Conservation (phyloP, 495 filamentous ascomycete genomes). For the Talaromyces adpressus region DNA sequence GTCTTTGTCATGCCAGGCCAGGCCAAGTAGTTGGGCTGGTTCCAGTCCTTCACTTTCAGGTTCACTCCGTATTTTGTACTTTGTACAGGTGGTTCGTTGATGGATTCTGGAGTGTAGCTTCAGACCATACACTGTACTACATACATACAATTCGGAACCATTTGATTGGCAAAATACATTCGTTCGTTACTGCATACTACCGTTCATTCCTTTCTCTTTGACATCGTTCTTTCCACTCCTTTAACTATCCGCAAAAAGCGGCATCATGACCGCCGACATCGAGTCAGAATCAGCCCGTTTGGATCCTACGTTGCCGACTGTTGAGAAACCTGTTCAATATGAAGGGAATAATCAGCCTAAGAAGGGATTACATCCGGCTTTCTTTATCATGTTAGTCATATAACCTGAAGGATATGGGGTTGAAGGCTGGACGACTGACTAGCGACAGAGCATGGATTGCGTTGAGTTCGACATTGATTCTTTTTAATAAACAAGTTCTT, state of each 20-base stretch:
- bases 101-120: neutral
- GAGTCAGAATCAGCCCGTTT: conserved; percentile 26
- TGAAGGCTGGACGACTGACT: neutral
- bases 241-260: neutral
- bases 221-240: neutral
- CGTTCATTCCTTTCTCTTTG: neutral
- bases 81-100: neutral
- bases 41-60: neutral
- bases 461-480: conserved; percentile 84
- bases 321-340: conserved; percentile 69
- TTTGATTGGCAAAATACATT: neutral
- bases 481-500: conserved; percentile 99
- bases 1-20: neutral
- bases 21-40: too few relatives aligned
- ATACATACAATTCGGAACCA: neutral
- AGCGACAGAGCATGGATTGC: conserved; percentile 73
- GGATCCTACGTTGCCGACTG: conserved; percentile 65
- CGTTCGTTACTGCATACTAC: neutral
- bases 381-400: conserved; percentile 77
- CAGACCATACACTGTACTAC: neutral
- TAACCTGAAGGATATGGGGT: neutral
- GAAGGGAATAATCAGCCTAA: conserved; percentile 44
- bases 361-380: conserved; percentile 64
- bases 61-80: neutral
- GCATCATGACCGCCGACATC: neutral